These are phyloP conservation scores for Quambalaria eucalypti DNA, from an alignment of 1,284 basidiomycete genomes.

Conservation along the genomic window DNA sequence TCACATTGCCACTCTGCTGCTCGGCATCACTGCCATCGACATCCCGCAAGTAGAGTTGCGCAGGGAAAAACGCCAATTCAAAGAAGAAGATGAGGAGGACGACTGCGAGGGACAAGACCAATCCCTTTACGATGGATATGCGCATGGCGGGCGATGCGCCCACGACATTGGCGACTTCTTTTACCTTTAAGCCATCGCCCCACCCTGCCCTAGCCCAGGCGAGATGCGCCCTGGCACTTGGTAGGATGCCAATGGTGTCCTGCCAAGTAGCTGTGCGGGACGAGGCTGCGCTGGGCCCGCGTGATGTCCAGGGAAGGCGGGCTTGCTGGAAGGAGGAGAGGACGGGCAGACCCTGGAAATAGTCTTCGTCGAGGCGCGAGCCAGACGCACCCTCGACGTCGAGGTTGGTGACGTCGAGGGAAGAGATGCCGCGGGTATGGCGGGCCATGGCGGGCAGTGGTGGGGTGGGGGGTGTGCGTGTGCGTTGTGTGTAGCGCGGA, in stretches of 20 bases:
- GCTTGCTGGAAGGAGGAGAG: neutral
- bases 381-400: neutral
- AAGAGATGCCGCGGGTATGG: neutral
- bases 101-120: constrained; percentile 33
- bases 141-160: constrained; percentile 26
- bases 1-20: too few relatives aligned
- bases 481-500: too few relatives aligned
- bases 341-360: neutral
- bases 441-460: neutral
- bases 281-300: neutral
- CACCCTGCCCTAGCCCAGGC: constrained; percentile 31
- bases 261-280: too few relatives aligned
- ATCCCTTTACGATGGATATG: constrained; percentile 34
- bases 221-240: constrained; percentile 13
- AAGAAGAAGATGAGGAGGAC: constrained; percentile 35
- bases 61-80: constrained; percentile 40
- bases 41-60: constrained; percentile 18
- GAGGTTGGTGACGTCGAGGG: neutral
- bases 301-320: neutral
- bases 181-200: constrained; percentile 32
- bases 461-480: too few relatives aligned
- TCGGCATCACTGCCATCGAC: too few relatives aligned
- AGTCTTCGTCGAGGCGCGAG: neutral
- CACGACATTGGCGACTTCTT: constrained; percentile 13
- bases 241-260: neutral